Conservation (phyloP, 139 green algal genomes). For the Chlamydomonas schloesseri region DNA sequence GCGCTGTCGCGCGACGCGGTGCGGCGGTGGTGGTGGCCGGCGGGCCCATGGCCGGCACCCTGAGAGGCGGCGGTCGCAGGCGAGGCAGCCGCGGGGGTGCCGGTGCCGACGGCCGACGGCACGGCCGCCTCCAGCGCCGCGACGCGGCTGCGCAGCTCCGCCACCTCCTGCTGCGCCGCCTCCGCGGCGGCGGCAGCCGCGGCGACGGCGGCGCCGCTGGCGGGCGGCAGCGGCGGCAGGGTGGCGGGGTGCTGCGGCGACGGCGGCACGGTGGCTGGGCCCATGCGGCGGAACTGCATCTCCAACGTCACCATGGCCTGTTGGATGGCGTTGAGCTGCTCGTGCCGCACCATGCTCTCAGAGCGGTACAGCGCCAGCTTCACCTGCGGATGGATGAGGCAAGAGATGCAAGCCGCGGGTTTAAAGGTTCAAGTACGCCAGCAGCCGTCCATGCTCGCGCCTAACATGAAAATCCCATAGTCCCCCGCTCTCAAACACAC, state of each 20-base stretch:
- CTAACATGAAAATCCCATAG: too few relatives aligned
- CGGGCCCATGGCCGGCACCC: too few relatives aligned
- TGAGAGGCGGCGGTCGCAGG: neutral
- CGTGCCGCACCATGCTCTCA: slow-evolving; percentile 27
- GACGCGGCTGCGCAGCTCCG: neutral
- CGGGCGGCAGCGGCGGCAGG: neutral
- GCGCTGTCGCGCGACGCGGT: neutral
- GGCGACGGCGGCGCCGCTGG: neutral
- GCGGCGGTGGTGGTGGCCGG: neutral
- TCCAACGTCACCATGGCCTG: slow-evolving; percentile 45
- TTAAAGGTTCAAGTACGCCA: too few relatives aligned
- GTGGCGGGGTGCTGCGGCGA: neutral
- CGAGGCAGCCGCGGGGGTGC: neutral
- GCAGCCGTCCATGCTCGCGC: too few relatives aligned
- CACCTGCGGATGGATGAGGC: neutral
- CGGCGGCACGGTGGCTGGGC: too few relatives aligned
- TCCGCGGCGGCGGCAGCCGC: neutral
- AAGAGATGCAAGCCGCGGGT: too few relatives aligned
- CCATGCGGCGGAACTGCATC: slow-evolving; percentile 6
- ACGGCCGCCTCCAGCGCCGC: slow-evolving; percentile 1
- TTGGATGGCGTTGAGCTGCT: slow-evolving; percentile 37
- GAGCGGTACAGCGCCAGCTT: slow-evolving; percentile 34
- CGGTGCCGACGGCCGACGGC: neutral
- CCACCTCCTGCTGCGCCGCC: neutral
- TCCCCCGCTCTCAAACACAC: too few relatives aligned